Evolutionary conservation across 805 yeast species (phyloP).

Genomic region (Blastobotrys parvus): DNA sequence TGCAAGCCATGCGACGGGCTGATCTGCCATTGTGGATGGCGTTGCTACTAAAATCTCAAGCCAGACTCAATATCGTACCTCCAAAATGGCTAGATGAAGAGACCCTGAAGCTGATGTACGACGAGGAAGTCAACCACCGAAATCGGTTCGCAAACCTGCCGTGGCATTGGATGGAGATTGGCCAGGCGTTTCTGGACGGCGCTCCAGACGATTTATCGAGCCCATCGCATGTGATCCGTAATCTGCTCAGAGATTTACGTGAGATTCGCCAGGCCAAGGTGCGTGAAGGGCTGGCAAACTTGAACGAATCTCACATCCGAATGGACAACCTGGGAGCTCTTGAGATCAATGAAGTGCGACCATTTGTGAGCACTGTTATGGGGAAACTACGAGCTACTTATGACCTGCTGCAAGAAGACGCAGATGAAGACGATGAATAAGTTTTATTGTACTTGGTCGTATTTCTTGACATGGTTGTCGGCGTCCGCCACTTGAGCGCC

Average conservation of each 20-base stretch:
- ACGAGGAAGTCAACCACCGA: slow-evolving; percentile 53
- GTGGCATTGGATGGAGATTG: slow-evolving; percentile 79
- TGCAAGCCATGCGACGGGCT: slow-evolving; percentile 59
- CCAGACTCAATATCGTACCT: slow-evolving; percentile 73
- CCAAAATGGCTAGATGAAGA: slow-evolving; percentile 73
- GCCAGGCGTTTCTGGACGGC: slow-evolving; percentile 55
- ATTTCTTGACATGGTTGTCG: slow-evolving; percentile 26
- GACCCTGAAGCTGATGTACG: slow-evolving; percentile 48
- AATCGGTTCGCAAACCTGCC: slow-evolving; percentile 41
- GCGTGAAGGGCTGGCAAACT: slow-evolving; percentile 63
- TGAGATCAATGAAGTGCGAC: slow-evolving; percentile 85
- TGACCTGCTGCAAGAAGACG: slow-evolving; percentile 25
- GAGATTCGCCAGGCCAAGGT: slow-evolving; percentile 78
- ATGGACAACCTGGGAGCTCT: slow-evolving; percentile 72
- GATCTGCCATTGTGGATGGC: slow-evolving; percentile 87
- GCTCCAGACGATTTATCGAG: slow-evolving; percentile 77
- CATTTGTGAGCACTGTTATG: slow-evolving; percentile 77
- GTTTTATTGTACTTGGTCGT: slow-evolving; percentile 2
- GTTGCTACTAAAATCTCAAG: slow-evolving; percentile 69
- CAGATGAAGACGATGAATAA: slow-evolving; percentile 7
- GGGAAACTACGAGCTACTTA: slow-evolving; percentile 56
- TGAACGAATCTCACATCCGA: slow-evolving; percentile 77
- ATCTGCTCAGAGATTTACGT: slow-evolving; percentile 70
- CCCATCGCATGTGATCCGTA: slow-evolving; percentile 60
- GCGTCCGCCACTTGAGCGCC: slow-evolving; percentile 75